Evolutionary conservation across 306 rosid genomes (phyloP).

Genomic region (Datisca glomerata): DNA sequence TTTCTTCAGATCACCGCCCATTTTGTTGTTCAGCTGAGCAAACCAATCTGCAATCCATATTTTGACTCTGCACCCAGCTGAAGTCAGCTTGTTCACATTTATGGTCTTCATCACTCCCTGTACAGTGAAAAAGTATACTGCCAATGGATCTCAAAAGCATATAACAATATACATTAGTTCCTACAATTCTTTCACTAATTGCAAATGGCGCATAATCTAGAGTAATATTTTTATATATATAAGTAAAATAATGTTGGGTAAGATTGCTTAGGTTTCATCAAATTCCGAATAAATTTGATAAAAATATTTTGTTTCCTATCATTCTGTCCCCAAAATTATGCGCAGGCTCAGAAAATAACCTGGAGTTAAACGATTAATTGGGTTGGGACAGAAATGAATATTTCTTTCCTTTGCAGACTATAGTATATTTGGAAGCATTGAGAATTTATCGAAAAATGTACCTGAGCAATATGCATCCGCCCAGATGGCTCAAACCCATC

Average conservation of each 20-base stretch:
- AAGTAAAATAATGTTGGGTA: neutral
- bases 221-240: neutral
- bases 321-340: neutral
- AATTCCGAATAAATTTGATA: neutral
- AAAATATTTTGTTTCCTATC: neutral
- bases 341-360: too few relatives aligned
- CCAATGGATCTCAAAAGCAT: neutral
- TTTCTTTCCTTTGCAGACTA: neutral
- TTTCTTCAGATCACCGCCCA: constrained; percentile 84
- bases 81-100: constrained; percentile 67
- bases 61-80: constrained; percentile 68
- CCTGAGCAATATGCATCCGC: constrained; percentile 97
- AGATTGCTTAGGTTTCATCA: neutral
- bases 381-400: neutral
- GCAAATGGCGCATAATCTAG: neutral
- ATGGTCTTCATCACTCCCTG: constrained; percentile 78
- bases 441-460: constrained; percentile 3
- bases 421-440: neutral
- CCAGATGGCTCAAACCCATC: constrained; percentile 95
- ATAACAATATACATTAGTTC: neutral
- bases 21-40: constrained; percentile 75
- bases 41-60: constrained; percentile 95
- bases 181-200: too few relatives aligned
- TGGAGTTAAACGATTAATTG: neutral
- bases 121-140: neutral